Evolutionary conservation across 495 filamentous ascomycete genomes (phyloP).

Genomic region (Rostrohypoxylon terebratum): DNA sequence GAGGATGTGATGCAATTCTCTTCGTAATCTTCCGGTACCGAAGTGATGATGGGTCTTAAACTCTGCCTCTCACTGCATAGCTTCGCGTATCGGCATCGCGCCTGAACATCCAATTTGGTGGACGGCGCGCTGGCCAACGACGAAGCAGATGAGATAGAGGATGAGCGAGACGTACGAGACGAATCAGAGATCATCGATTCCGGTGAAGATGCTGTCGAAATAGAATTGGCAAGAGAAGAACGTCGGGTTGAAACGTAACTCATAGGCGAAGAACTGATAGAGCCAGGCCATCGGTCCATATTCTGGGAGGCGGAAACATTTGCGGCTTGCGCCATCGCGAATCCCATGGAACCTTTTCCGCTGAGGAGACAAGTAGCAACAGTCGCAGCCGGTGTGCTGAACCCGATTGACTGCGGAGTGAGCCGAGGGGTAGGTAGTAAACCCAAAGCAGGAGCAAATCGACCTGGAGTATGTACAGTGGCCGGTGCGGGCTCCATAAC

Average conservation of each 20-base stretch:
- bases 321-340: conserved; percentile 82
- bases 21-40: conserved; percentile 65
- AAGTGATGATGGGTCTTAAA: conserved; percentile 59
- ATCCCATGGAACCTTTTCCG: conserved; percentile 72
- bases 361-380: conserved; percentile 65
- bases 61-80: conserved; percentile 65
- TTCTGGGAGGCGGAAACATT: conserved; percentile 67
- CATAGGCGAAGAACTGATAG: conserved; percentile 64
- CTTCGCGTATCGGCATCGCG: conserved; percentile 84
- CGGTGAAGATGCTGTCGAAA: conserved; percentile 83
- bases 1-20: conserved; percentile 69
- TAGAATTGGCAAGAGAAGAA: conserved; percentile 80
- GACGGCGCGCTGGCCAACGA: conserved; percentile 73
- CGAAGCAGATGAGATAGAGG: conserved; percentile 78
- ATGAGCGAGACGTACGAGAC: conserved; percentile 78
- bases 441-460: conserved; percentile 65
- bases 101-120: conserved; percentile 80
- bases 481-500: conserved; percentile 71
- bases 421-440: conserved; percentile 82
- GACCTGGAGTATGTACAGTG: conserved; percentile 64
- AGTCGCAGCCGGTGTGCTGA: conserved; percentile 93
- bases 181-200: conserved; percentile 92
- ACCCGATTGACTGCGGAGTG: conserved; percentile 79
- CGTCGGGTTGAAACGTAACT: conserved; percentile 72
- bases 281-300: conserved; percentile 70